Percentiles rank a stretch among this genome's conserved stretches.
Conservation (phyloP, 805 yeast species). For the Candida nanaspora region DNA sequence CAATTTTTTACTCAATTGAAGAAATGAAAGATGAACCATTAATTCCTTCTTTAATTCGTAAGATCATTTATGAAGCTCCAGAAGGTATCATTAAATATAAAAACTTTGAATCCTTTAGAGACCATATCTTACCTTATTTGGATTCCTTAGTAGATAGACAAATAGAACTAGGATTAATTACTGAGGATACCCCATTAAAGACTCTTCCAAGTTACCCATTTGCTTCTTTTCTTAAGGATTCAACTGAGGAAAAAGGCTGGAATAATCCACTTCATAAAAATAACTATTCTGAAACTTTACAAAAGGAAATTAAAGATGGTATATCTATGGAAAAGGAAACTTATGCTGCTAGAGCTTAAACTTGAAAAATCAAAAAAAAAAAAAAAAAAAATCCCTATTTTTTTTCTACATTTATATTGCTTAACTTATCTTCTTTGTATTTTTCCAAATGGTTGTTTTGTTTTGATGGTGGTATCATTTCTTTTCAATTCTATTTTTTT, state of each 20-base stretch:
- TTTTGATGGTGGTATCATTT: too few species aligned
- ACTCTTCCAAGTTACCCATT: constrained; percentile 59
- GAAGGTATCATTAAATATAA: constrained; percentile 59
- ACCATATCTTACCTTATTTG: constrained; percentile 51
- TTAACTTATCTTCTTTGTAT: background rate
- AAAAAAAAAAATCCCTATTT: too few species aligned
- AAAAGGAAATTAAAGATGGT: constrained; percentile 18
- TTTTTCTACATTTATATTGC: background rate
- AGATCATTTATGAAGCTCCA: constrained; percentile 60
- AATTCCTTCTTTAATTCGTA: constrained; percentile 58
- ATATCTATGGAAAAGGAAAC: constrained; percentile 15
- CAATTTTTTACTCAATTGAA: constrained; percentile 69
- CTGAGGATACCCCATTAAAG: constrained; percentile 47
- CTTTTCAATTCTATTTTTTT: background rate
- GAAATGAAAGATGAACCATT: constrained; percentile 79
- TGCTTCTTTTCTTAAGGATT: constrained; percentile 41
- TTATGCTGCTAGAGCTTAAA: constrained; percentile 6
- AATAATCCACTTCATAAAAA: constrained; percentile 22
- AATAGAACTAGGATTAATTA: constrained; percentile 45
- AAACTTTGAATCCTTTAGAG: constrained; percentile 50
- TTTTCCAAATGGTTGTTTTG: too few species aligned
- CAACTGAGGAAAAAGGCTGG: constrained; percentile 36
- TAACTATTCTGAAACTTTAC: constrained; percentile 17
- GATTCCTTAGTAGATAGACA: constrained; percentile 54
- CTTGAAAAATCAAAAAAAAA: too few species aligned